Evolutionary conservation across 2,329 filamentous ascomycete genomes (phyloP).

Genomic region (Orbilia oligospora): DNA sequence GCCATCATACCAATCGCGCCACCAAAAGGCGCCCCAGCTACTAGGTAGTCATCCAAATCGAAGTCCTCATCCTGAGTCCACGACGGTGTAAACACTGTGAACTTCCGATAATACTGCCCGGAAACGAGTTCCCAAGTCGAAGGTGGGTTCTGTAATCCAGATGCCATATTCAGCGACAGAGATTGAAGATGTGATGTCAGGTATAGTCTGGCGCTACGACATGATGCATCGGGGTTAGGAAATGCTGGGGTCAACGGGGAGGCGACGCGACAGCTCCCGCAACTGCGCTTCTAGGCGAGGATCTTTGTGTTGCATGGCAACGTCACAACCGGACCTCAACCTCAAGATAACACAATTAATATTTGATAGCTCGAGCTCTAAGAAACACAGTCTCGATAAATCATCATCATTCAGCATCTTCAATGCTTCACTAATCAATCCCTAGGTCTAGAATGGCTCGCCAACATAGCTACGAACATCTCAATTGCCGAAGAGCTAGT

Average conservation of each 20-base stretch:
- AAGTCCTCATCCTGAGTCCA: slow-evolving; percentile 84
- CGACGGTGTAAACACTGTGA: slow-evolving; percentile 90
- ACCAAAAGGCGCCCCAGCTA: slow-evolving; percentile 91
- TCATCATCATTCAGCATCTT: background rate
- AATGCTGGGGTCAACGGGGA: slow-evolving; percentile 26
- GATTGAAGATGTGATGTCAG: slow-evolving; percentile 37
- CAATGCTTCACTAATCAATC: background rate
- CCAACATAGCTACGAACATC: background rate
- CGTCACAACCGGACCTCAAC: slow-evolving; percentile 36
- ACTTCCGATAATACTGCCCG: slow-evolving; percentile 94
- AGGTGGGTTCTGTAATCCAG: slow-evolving; percentile 70
- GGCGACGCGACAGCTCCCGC: slow-evolving; percentile 55
- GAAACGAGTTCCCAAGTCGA: slow-evolving; percentile 95
- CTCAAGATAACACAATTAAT: background rate
- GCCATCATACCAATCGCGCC: slow-evolving; percentile 84
- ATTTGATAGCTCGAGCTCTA: background rate
- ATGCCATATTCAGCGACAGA: slow-evolving; percentile 61
- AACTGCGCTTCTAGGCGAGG: slow-evolving; percentile 29
- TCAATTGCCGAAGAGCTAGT: background rate
- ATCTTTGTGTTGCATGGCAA: slow-evolving; percentile 49
- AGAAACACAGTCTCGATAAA: background rate
- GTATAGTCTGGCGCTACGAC: slow-evolving; percentile 48
- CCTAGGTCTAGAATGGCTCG: background rate
- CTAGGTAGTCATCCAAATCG: slow-evolving; percentile 93
- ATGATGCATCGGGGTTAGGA: slow-evolving; percentile 46